Evolutionary conservation across 345 rosid genomes (phyloP).

Genomic region (Pistacia vera): DNA sequence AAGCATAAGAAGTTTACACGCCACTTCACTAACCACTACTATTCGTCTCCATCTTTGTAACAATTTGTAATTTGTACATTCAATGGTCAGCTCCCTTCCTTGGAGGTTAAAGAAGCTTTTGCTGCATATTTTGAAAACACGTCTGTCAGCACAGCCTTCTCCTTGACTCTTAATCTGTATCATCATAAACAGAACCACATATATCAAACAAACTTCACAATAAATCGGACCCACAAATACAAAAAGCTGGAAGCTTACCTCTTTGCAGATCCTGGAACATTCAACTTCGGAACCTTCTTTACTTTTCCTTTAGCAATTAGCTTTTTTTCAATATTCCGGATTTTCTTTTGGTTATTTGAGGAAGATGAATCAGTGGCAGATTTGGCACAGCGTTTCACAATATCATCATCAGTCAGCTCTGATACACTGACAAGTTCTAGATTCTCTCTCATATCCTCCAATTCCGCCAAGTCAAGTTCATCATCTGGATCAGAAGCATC

Average conservation of each 20-base stretch:
- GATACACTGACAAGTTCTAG: constrained; percentile 28
- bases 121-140: constrained; percentile 74
- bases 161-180: constrained; percentile 76
- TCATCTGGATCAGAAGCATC: constrained; percentile 26
- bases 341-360: constrained; percentile 26
- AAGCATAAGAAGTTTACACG: constrained; percentile 2
- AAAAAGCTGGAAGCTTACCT: constrained; percentile 38
- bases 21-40: background rate
- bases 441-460: constrained; percentile 34
- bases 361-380: constrained; percentile 17
- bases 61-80: background rate
- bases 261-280: constrained; percentile 63
- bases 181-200: background rate
- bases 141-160: constrained; percentile 66
- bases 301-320: constrained; percentile 33
- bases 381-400: constrained; percentile 5
- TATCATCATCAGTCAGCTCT: constrained; percentile 17
- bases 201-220: background rate
- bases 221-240: background rate
- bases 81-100: constrained; percentile 30
- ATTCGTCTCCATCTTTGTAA: background rate
- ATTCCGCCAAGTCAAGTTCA: constrained; percentile 27
- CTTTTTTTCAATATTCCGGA: constrained; percentile 34
- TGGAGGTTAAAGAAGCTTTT: constrained; percentile 39
- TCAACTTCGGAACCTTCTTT: constrained; percentile 37